Base-by-base conservation (phyloP, 805 yeast genomes). In the Saccharomyces eubayanus region DNA sequence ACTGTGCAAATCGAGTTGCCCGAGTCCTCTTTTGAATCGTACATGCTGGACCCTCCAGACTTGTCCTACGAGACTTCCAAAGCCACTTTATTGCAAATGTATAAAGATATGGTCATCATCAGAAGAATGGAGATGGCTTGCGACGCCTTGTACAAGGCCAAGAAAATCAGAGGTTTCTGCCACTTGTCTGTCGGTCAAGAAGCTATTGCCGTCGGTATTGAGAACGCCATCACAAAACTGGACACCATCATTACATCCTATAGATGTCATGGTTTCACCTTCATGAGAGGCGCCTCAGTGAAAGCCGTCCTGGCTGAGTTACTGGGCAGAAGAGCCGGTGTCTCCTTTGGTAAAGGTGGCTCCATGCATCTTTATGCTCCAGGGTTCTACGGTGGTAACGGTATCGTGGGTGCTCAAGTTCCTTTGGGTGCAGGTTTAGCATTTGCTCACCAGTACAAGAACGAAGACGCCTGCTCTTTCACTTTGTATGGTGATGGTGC, bases 61-160 rank as follows among this genome's bases (percentile, higher is more conserved):
- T 76, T 87, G 66, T 73, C 77, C 51, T 85, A 87, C 71, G 85
- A 84, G 73, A 86, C 96, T 54, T 84, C 88, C 65, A 90, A 89
- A 80, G 79, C 81, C 51, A 80, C 84, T 53, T 74, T 94, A 64
- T 77, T 94, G 67, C 83, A 90, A 69, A 89, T 94, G 97, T 94
- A 91, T 83, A 87, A 89, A 77, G 96, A 92, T 71, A 91, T 94
- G 98, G 83, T 86, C 62, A 75, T 85, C 62, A 84, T 92, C 71
- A 85, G 96, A 81, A 87, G 99, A 76, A 84, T 94, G 94, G 99
- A 94, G 78, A 92, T 94, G 96, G 96, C 97, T 46, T 84, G 98
- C 57, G 99, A 94, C 72, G 98, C 97, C 31, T 78, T 94, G 60
- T 94, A 94, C 80, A 94, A 94, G 79, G 96, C 98, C 67, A 94